A percentile compares a stretch with the other conserved stretches of the same genome.
Evolutionary conservation across 208 protist species (phyloP).

Genomic region (Trypanosoma brucei): DNA sequence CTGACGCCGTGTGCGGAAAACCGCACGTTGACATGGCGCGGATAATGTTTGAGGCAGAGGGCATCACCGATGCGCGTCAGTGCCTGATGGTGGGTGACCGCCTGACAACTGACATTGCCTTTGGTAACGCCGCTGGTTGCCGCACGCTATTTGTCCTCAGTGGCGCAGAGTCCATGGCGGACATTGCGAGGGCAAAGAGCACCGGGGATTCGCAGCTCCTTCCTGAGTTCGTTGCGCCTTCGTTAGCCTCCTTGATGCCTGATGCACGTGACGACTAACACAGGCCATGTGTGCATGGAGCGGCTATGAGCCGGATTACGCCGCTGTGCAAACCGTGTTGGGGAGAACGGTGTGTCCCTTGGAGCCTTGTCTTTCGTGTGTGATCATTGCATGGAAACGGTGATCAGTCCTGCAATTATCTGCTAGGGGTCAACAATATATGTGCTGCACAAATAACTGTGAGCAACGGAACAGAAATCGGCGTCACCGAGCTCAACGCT

Average conservation of each 20-base stretch:
- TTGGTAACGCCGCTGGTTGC: conserved; percentile 58
- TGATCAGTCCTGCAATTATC: too few relatives aligned
- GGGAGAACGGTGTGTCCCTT: background rate
- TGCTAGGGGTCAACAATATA: too few relatives aligned
- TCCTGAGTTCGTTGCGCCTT: conserved; percentile 63
- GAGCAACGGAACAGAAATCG: too few relatives aligned
- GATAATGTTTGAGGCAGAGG: conserved; percentile 45
- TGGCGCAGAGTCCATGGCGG: conserved; percentile 38
- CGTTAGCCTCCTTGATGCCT: conserved; percentile 43
- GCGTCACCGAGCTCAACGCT: too few relatives aligned
- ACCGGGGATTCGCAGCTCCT: conserved; percentile 25
- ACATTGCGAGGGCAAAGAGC: conserved; percentile 36
- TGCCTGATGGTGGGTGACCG: conserved; percentile 81
- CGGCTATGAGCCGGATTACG: too few relatives aligned
- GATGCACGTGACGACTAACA: background rate
- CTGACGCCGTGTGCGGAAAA: conserved; percentile 68
- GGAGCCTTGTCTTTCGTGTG: too few relatives aligned
- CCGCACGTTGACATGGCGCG: conserved; percentile 52
- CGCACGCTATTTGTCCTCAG: conserved; percentile 67
- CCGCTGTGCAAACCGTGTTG: too few relatives aligned
- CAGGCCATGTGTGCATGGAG: background rate
- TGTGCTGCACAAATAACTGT: too few relatives aligned
- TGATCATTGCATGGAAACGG: too few relatives aligned
- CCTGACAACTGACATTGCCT: conserved; percentile 71
- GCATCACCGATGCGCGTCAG: conserved; percentile 32